Evolutionary conservation across 169 alveolate species (phyloP).

Genomic region (Babesia ovata): DNA sequence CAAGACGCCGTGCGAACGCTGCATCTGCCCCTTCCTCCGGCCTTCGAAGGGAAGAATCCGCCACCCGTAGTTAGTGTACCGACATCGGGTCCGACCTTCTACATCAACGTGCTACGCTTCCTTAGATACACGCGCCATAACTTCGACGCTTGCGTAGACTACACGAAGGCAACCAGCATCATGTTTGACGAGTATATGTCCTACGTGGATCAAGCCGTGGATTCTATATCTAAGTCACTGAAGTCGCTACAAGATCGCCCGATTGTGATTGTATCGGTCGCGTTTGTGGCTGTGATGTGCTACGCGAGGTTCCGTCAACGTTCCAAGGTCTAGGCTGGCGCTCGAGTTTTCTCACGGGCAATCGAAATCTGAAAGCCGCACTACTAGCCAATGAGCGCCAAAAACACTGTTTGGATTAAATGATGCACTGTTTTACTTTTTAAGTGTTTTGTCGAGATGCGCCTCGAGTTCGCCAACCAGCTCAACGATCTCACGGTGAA

Average conservation of each 20-base stretch:
- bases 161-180: conserved; percentile 5
- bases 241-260: conserved; percentile 1
- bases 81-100: neutral
- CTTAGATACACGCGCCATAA: neutral
- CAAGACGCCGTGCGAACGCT: conserved; percentile 29
- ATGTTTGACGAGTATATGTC: conserved; percentile 1
- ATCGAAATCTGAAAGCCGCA: too few species aligned
- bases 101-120: conserved; percentile 29
- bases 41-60: conserved; percentile 7
- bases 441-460: neutral
- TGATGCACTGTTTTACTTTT: too few species aligned
- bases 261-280: conserved; percentile 7
- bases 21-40: conserved; percentile 35
- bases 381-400: too few species aligned
- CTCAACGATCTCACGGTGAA: conserved; percentile 10
- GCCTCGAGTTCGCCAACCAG: neutral
- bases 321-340: neutral
- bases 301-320: neutral
- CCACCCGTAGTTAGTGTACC: neutral
- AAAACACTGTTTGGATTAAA: too few species aligned
- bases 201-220: conserved; percentile 9
- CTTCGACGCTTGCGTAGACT: neutral
- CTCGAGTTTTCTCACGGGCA: too few species aligned
- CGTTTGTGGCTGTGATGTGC: conserved; percentile 4
- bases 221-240: neutral